Conservation (phyloP, 2,329 filamentous ascomycete species). For the Aulographum hederae region DNA sequence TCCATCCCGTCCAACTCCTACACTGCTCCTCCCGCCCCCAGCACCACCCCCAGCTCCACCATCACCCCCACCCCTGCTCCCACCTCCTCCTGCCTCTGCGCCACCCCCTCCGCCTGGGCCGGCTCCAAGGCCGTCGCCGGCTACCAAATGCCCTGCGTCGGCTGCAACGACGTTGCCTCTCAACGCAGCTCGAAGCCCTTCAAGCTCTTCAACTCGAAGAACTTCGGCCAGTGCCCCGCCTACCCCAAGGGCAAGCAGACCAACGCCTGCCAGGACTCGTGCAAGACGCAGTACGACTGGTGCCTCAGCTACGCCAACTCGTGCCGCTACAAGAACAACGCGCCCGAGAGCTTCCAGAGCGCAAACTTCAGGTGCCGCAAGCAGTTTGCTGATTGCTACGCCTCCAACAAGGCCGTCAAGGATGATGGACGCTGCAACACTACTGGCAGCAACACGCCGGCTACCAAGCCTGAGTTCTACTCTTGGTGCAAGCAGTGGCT, state of each 20-base stretch:
- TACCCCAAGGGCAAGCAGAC: conserved; percentile 1
- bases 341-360: conserved; percentile 1
- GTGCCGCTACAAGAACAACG: conserved; percentile 1
- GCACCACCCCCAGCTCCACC: neutral
- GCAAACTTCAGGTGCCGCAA: conserved; percentile 2
- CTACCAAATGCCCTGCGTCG: conserved; percentile 5
- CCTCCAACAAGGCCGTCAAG: conserved; percentile 1
- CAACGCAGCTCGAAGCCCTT: conserved; percentile 2
- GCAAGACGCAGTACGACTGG: conserved; percentile 6
- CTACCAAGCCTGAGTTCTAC: conserved; percentile 2
- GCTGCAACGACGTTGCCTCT: conserved; percentile 4
- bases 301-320: conserved; percentile 4
- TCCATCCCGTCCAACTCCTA: neutral
- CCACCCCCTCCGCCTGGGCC: conserved; percentile 4
- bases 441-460: neutral
- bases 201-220: conserved; percentile 6
- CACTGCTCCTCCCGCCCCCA: neutral
- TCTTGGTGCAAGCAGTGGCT: conserved; percentile 3
- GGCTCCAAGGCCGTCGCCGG: conserved; percentile 4
- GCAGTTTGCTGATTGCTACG: conserved; percentile 4
- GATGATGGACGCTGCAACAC: conserved; percentile 3
- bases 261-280: conserved; percentile 4
- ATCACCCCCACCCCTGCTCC: conserved; percentile 3
- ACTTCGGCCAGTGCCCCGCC: conserved; percentile 1
- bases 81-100: conserved; percentile 5